Base-by-base conservation (phyloP, 2,329 filamentous ascomycete species). In the Didymosphaeria variabile region DNA sequence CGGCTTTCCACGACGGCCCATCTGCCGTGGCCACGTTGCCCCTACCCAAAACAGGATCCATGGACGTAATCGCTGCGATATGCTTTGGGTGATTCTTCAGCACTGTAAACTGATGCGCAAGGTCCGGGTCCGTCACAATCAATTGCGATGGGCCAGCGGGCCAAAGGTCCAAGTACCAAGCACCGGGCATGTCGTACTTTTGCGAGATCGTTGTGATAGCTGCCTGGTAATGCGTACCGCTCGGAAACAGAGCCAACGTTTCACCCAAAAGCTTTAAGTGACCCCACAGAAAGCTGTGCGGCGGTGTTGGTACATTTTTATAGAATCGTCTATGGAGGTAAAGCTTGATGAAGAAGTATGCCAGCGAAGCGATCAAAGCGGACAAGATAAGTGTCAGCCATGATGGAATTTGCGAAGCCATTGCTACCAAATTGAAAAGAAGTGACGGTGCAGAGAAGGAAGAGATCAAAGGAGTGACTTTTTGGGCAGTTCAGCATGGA, bases 81-180 rank as follows among this genome's bases (percentile, higher is more conserved):
- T 78, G 75, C 50, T 79, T 79, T 19, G 74, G 74, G 40, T 76
- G 69, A 23, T 71, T 73, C 19, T 72, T 70, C 21, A 67, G 42
- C 13, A 76, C 71, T 0, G 77, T 79, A 52, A 82, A 65, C 29
- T 83, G 69, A 3, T 77, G 67, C 10, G 76, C 70, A 38, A 80
- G 62, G n/a, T 79, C 75, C 6, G 78, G 74, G 55, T 80, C 75
- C 21, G 75, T 72, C 2, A 81, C 72, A 10, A 80, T 67, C n/a
- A 73, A 38, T 13, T 71, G 65, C 17, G 59, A 55, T 6, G 66
- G 69, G 2, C 71, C 73, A 7, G 80, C 44, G 0, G 82, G 82
- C 81, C 81, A 84, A 2, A 80, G 58, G 61, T 84, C 81, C 5
- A 83, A 55, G 61, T 83, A 83, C 67, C 80, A 83, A 29, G 78